Conservation (phyloP, 2,329 filamentous ascomycete genomes). For the Neofusicoccum umdonicola region DNA sequence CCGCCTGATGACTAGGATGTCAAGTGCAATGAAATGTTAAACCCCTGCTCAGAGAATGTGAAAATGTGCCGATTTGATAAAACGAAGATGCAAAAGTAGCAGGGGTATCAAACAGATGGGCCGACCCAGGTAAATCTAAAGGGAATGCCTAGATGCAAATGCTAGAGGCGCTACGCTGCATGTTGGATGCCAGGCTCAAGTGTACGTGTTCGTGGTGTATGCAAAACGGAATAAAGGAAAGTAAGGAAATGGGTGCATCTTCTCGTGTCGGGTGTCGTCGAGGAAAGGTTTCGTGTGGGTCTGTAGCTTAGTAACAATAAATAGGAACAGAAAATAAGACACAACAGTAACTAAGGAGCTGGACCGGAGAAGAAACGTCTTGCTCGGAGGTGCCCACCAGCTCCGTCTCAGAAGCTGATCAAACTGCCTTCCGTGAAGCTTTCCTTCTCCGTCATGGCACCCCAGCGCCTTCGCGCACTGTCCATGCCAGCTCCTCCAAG, state of each 20-base stretch:
- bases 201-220: not conserved
- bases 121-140: slow-evolving; percentile 10
- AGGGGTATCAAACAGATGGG: slow-evolving; percentile 16
- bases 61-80: not conserved
- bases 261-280: not conserved
- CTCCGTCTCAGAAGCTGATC: slow-evolving; percentile 13
- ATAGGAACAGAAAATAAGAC: not conserved
- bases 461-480: not conserved
- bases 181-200: not conserved
- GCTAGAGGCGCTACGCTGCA: not conserved
- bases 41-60: slow-evolving; percentile 8
- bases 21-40: not conserved
- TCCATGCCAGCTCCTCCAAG: not conserved
- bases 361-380: not conserved
- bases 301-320: not conserved
- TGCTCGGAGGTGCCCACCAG: not conserved
- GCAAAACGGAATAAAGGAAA: not conserved
- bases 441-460: not conserved
- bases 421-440: not conserved
- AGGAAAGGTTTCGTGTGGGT: not conserved
- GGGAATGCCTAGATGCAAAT: not conserved
- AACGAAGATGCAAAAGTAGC: not conserved
- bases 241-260: not conserved
- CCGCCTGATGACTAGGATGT: not conserved
- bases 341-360: not conserved